Percentiles rank a stretch among this genome's conserved stretches.
phyloP scores from a whole-genome alignment of 75 land plant species.

The Selaginella tamariscina region DNA sequence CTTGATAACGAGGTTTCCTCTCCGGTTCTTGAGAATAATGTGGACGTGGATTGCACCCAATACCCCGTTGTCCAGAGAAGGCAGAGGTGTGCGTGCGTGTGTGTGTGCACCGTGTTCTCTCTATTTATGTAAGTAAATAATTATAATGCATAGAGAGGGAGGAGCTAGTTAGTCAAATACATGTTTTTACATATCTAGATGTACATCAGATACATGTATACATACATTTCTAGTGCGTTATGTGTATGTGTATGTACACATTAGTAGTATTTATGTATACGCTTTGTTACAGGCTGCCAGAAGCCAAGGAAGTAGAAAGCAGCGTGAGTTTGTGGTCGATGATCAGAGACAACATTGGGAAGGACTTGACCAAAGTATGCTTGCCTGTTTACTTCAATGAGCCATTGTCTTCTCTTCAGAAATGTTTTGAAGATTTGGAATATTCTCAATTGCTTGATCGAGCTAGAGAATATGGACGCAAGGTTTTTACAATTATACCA shows the following conservation, averaged over 20 bases:
- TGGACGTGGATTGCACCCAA: too few species aligned
- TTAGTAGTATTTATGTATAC: constrained; percentile 13
- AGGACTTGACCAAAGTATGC: constrained; percentile 75
- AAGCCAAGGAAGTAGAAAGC: constrained; percentile 74
- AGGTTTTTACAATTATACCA: too few species aligned
- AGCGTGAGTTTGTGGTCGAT: constrained; percentile 85
- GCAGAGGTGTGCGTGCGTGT: too few species aligned
- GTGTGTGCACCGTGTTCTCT: too few species aligned
- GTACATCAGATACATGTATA: not conserved
- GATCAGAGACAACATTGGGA: constrained; percentile 82
- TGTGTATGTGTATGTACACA: not conserved
- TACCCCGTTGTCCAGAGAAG: too few species aligned
- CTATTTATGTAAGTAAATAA: constrained; percentile 29
- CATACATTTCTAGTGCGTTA: not conserved
- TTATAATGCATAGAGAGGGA: constrained; percentile 25
- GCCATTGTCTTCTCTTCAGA: constrained; percentile 76
- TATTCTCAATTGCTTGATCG: constrained; percentile 70
- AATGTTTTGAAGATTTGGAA: constrained; percentile 86
- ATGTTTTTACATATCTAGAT: constrained; percentile 41
- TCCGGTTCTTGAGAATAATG: too few species aligned
- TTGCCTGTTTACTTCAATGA: constrained; percentile 92
- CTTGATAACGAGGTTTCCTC: too few species aligned
- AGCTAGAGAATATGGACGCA: constrained; percentile 70
- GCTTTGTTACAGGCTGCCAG: constrained; percentile 49
- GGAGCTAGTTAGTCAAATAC: constrained; percentile 41